Base-by-base conservation (phyloP, 2,329 filamentous ascomycete genomes). In the Nemania sp. region DNA sequence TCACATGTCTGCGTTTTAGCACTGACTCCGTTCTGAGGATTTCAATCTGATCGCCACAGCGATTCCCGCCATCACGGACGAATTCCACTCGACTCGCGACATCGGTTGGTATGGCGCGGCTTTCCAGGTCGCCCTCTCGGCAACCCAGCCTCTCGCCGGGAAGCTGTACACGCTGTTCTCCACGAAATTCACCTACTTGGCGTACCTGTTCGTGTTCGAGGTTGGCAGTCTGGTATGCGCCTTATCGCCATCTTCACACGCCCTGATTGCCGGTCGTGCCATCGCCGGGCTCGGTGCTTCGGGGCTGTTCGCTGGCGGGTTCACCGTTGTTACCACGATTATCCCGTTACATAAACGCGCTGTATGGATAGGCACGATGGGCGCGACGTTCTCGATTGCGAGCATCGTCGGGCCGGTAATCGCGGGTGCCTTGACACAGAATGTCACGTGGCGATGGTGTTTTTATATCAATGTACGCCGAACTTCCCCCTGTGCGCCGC, bases 271-370 rank as follows among this genome's bases (percentile, higher is more conserved):
- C 2, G 47, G 47, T 9, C n/a, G 47, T 1, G 47, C 34, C 2
- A 6, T 50, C 1, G 47, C 47, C 5, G 72, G 72, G 17, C 51
- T 71, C 7, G 71, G 72, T 1, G 65, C 68, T 15, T 68, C 63
- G 17, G 70, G 70, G 5, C 55, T 73, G 10, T 70, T 72, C 21
- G 68, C 70, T 10, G 70, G 72, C 25, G 66, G 62, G 34, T 65
- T 71, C 40, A 66, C 66, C 21, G 67, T 72, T 29, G 56, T 69
- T 10, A 60, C 60, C 1, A 54, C 54, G 20, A 65, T 58, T 6
- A 51, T 68, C 15, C 66, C 66, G 0, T 56, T 67, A 2, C 53
- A 62, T 20, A 66, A 64, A 20, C 66, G 66, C 1, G 45, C 61
- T 1, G 47, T 66, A 25, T 64, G 34, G 15, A 62, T 51, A 12